Conservation (phyloP, 495 filamentous ascomycete genomes). For the Daldinia grandis region DNA sequence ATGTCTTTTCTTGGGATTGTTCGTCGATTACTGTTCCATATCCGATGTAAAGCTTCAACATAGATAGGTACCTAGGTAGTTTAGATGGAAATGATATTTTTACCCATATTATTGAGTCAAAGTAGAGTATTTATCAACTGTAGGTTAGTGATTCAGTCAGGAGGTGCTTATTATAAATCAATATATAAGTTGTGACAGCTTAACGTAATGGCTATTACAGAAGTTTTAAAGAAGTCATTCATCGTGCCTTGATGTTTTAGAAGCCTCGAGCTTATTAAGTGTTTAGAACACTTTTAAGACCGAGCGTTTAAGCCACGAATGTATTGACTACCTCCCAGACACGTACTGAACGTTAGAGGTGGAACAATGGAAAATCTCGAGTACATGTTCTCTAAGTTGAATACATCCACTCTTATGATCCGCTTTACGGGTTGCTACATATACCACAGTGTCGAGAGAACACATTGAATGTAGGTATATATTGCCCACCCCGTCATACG, state of each 20-base stretch:
- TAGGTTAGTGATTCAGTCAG: too few species aligned
- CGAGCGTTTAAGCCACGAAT: too few species aligned
- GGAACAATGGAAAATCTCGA: background rate
- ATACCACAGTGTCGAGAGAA: background rate
- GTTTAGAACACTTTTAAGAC: too few species aligned
- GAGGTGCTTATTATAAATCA: too few species aligned
- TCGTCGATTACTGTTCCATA: background rate
- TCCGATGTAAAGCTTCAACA: background rate
- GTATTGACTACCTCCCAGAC: too few species aligned
- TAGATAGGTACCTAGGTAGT: background rate
- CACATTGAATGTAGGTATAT: background rate
- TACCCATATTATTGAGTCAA: background rate
- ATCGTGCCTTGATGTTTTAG: too few species aligned
- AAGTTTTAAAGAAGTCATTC: too few species aligned
- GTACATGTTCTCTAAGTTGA: background rate
- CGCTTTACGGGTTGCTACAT: background rate
- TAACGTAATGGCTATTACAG: too few species aligned
- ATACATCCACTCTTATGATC: background rate
- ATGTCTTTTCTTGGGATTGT: background rate
- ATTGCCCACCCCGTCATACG: background rate
- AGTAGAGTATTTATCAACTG: too few species aligned
- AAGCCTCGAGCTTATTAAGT: too few species aligned
- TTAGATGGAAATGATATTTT: background rate
- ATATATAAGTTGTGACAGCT: too few species aligned
- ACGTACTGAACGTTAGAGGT: too few species aligned